phyloP scores from a whole-genome alignment of 2,329 filamentous ascomycete genomes.

The Ceratocystis alfenasii region DNA sequence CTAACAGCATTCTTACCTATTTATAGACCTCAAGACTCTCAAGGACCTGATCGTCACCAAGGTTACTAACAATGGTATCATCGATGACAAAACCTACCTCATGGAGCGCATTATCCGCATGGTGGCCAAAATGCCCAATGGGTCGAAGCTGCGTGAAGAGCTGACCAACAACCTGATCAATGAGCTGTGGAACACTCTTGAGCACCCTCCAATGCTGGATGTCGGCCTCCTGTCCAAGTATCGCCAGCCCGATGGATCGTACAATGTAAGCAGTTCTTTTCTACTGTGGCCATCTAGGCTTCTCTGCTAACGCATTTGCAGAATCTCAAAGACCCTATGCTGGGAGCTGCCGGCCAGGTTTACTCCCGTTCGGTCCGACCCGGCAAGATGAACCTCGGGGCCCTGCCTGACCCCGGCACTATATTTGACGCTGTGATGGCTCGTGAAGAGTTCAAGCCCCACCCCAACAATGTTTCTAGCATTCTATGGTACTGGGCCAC shows the following conservation, averaged over 20 bases:
- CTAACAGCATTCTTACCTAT: conserved; percentile 23
- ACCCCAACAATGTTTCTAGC: conserved; percentile 61
- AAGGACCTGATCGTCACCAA: conserved; percentile 49
- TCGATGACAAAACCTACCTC: conserved; percentile 65
- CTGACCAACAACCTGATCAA: conserved; percentile 57
- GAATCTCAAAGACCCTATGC: conserved; percentile 52
- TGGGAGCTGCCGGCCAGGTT: conserved; percentile 55
- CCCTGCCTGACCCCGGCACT: conserved; percentile 52
- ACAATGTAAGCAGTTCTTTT: conserved; percentile 40
- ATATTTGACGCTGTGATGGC: conserved; percentile 54
- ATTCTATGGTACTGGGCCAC: conserved; percentile 63
- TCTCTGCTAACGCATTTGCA: conserved; percentile 25
- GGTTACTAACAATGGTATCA: conserved; percentile 47
- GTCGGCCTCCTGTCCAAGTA: conserved; percentile 52
- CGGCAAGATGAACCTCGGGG: conserved; percentile 46
- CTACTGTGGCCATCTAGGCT: neutral
- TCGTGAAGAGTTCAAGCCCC: conserved; percentile 38
- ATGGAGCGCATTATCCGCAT: conserved; percentile 64
- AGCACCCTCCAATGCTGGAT: conserved; percentile 59
- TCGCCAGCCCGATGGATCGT: conserved; percentile 56
- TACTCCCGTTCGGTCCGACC: conserved; percentile 56
- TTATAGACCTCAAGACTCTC: conserved; percentile 50
- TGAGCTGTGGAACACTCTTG: conserved; percentile 58
- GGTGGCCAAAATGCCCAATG: conserved; percentile 50
- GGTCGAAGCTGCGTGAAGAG: conserved; percentile 48